Base-by-base conservation (phyloP, 2,329 filamentous ascomycete genomes). In the Gliomastix tumulicola region DNA sequence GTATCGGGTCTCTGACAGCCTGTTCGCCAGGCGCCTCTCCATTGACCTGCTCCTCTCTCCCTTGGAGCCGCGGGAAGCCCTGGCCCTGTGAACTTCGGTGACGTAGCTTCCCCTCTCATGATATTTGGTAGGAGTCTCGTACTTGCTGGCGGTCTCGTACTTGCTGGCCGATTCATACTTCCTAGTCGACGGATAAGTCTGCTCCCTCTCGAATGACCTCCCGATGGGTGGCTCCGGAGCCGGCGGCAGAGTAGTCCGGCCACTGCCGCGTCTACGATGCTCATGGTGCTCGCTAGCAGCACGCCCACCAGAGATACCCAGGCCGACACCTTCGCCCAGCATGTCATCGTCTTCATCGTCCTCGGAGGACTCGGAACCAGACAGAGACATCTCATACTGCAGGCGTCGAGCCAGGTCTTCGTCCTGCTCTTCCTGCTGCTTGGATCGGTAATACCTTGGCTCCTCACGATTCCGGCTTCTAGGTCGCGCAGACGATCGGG, bases 251-350 rank as follows among this genome's bases (percentile, higher is more conserved):
- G n/a, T n/a, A n/a, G n/a, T 34, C 18, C 19, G 19, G 54, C 44
- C 8, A 51, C 46, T 19, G 56, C 50, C 21, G 56, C 48, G 58
- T 32, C 65, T 57, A 41, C 76, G 80, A 41, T 76, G 40, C 79
- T 79, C 67, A 79, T 69, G 48, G 47, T 82, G 75, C 12, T 62
- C 66, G 2, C 65, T 63, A 11, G 68, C 61, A 41, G 78, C 78
- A 17, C 71, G 71, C 13, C 71, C 54, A 3, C 64, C 66, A 19
- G 63, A 15, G 5, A 30, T 32, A 13, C 15, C 49, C 12, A 57
- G 42, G 22, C 63, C 59, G n/a, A 53, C 58, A 32, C 59, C 51
- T 10, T 53, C 59, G 21, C 50, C 53, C 22, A 45, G 44, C 7
- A 45, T 42, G 21, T 56, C 49, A 19, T 61, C 63, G 19, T 58